Evolutionary conservation across 129 eudicot genomes (phyloP).

Genomic region (Tagetes erecta): DNA sequence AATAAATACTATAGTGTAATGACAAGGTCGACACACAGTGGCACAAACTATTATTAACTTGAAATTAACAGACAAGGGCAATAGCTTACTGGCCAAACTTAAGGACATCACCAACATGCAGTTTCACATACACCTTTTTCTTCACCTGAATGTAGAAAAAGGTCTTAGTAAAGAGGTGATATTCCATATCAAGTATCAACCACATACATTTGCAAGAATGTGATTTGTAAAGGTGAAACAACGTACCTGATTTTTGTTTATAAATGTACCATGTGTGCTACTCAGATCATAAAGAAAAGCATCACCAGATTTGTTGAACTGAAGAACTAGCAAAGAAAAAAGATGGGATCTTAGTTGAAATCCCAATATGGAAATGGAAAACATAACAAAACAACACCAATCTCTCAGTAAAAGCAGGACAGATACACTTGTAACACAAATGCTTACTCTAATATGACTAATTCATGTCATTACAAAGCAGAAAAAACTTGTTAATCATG

Average conservation of each 20-base stretch:
- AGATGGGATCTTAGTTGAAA: conserved; percentile 21
- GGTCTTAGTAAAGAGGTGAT: conserved; percentile 4
- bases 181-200: conserved; percentile 18
- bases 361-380: conserved; percentile 6
- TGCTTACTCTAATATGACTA: not conserved
- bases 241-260: conserved; percentile 87
- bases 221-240: not conserved
- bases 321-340: conserved; percentile 60
- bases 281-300: conserved; percentile 90
- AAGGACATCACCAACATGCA: conserved; percentile 95
- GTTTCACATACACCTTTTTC: conserved; percentile 64
- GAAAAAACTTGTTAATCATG: not conserved
- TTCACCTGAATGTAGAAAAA: conserved; percentile 51
- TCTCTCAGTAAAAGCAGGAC: not conserved
- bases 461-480: conserved; percentile 12
- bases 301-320: conserved; percentile 75
- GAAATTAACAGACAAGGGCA: conserved; percentile 2
- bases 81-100: conserved; percentile 95
- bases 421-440: not conserved
- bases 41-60: not conserved
- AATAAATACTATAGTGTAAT: not conserved
- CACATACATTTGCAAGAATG: not conserved
- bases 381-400: not conserved
- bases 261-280: conserved; percentile 89
- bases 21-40: not conserved